A percentile compares a stretch with the other conserved stretches of the same genome.
Conservation (phyloP, 2,329 filamentous ascomycete species). For the Fusarium virguliforme region DNA sequence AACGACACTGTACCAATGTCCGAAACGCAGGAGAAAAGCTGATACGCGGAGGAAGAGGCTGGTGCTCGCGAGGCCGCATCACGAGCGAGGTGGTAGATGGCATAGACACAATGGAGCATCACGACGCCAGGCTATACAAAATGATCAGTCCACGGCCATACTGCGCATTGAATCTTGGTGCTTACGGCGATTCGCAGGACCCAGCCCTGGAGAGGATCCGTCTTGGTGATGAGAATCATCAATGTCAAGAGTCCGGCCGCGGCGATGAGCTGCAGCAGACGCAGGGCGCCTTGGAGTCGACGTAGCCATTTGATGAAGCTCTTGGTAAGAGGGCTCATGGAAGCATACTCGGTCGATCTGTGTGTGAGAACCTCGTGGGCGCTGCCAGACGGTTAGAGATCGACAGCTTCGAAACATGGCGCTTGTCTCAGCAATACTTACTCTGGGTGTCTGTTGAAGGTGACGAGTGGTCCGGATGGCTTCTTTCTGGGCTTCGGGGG, state of each 20-base stretch:
- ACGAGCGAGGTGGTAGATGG: slow-evolving; percentile 83
- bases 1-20: slow-evolving; percentile 74
- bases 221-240: slow-evolving; percentile 82
- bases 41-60: slow-evolving; percentile 88
- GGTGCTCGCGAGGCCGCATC: slow-evolving; percentile 81
- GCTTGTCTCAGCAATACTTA: slow-evolving; percentile 60
- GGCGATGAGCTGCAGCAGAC: slow-evolving; percentile 77
- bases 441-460: slow-evolving; percentile 92
- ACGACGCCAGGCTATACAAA: slow-evolving; percentile 80
- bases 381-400: slow-evolving; percentile 53
- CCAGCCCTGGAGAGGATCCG: slow-evolving; percentile 78
- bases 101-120: slow-evolving; percentile 81
- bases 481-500: slow-evolving; percentile 75
- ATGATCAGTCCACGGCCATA: slow-evolving; percentile 26
- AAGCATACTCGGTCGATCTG: slow-evolving; percentile 72
- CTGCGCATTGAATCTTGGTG: slow-evolving; percentile 18
- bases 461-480: slow-evolving; percentile 81
- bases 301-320: slow-evolving; percentile 79
- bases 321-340: slow-evolving; percentile 81
- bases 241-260: slow-evolving; percentile 81
- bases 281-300: slow-evolving; percentile 77
- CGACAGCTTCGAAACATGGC: slow-evolving; percentile 16
- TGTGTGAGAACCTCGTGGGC: slow-evolving; percentile 76
- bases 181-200: slow-evolving; percentile 83
- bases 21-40: slow-evolving; percentile 83